These are phyloP conservation scores for Ophiorrhiza pumila DNA, from an alignment of 257 asterid genomes.

Conservation along the genomic window DNA sequence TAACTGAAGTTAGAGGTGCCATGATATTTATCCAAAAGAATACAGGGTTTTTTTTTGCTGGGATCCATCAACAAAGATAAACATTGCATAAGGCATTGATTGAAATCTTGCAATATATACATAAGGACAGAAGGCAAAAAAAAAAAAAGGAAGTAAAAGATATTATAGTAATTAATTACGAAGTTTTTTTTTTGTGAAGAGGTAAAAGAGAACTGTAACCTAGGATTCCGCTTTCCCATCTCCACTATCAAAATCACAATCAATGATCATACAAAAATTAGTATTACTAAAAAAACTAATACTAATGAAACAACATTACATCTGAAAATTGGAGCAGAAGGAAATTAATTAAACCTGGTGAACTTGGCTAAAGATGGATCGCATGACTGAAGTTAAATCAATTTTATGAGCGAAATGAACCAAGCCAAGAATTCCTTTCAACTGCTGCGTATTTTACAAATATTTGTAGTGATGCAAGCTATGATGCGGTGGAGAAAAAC, in stretches of 20 bases:
- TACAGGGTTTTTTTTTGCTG: constrained; percentile 55
- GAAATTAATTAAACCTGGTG: constrained; percentile 39
- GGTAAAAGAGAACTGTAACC: constrained; percentile 70
- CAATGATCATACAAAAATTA: neutral
- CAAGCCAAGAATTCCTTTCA: constrained; percentile 72
- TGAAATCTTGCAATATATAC: no score
- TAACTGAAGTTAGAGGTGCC: constrained; percentile 67
- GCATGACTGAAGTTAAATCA: constrained; percentile 56
- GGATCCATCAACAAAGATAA: constrained; percentile 16
- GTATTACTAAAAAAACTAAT: neutral
- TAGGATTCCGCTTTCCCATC: constrained; percentile 79
- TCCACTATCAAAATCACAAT: constrained; percentile 53
- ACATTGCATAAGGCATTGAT: neutral
- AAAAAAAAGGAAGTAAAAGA: neutral
- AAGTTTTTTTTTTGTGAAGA: constrained; percentile 52
- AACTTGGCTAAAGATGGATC: constrained; percentile 51
- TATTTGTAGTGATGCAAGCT: no score
- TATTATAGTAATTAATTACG: constrained; percentile 37
- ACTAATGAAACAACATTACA: no score
- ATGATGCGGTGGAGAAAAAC: no score
- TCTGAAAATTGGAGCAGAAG: no score
- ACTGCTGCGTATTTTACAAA: no score
- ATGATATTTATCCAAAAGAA: constrained; percentile 68
- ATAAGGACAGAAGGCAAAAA: no score
- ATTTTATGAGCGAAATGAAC: constrained; percentile 57